Base-by-base conservation (phyloP, 2,329 filamentous ascomycete genomes). In the Rachicladosporium sp. region DNA sequence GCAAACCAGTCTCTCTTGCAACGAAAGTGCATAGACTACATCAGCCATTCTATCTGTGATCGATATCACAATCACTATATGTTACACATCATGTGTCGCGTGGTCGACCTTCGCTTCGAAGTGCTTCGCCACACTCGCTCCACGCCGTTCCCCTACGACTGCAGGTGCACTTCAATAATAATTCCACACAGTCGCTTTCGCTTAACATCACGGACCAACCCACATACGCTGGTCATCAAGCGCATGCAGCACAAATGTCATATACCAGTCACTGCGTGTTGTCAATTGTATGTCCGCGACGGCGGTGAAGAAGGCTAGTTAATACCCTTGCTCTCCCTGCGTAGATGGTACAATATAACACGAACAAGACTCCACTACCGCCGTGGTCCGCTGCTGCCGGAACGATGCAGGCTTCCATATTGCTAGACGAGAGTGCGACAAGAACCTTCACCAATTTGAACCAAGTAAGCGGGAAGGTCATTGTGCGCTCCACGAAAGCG, bases 401-500 rank as follows among this genome's bases (percentile, higher is more conserved):
- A 27, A 38, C 38, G 35, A 54, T 56, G 50, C 50, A 50, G 31
- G 54, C 55, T 8, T 40, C 43, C 12, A 50, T 60, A 11, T 37
- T 55, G 12, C 47, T 61, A 10, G 55, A 60, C 43, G 51, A 58
- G 41, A 42, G 45, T 29, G 51, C 46, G 11, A 52, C 51, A 33
- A 33, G 41, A 29, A 50, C 35, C 11, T 60, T 53, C 61, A 89
- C 84, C 37, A 89, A 89, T 56, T 76, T 88, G 52, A 84, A 89
- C 59, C 65, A 73, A 45, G 72, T 91, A 43, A 70, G 68, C 23
- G 84, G 84, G 39, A 61, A 60, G 43, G 65, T 73, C 13, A 44
- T 63, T 6, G 50, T 74, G 34, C 56, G 64, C 30, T 60, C 64
- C 12, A 54, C 57, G 4, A 67, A 60, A 48, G 60, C 62, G 15